Base-by-base conservation (phyloP, 2,329 filamentous ascomycete genomes). In the Neospermospora avenae region DNA sequence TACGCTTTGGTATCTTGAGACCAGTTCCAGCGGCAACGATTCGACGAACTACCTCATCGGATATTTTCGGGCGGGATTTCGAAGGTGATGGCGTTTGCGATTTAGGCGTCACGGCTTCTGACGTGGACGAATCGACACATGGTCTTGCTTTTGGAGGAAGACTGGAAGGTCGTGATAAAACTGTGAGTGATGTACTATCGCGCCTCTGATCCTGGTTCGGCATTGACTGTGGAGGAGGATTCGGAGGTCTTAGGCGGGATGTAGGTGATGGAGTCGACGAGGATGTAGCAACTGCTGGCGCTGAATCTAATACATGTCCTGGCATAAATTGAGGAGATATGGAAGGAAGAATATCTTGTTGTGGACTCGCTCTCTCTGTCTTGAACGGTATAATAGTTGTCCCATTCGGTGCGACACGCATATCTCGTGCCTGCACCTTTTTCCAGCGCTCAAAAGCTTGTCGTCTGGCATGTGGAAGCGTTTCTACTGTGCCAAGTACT, bases 11-110 rank as follows among this genome's bases (percentile, higher is more conserved):
- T 8, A 28, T 16, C n/a, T 18, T 31, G 13, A 31, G 16, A 1
- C 55, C 55, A 39, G 49, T 35, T n/a, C 20, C 42, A 39, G 42
- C 44, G 22, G 48, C 48, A 4, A 57, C 41, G 20, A 57, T 16
- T 11, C 55, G 44, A 24, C 55, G 45, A 20, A 31, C 42, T 2
- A 31, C 25, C 16, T 39, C 42, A 41, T 57, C 55, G 16, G 13
- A 41, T 4, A 44, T 57, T 34, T 25, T 25, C 11, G 28, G 28
- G 6, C 55, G 55, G 28, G 34, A 49, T 3, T 35, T 37, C 13
- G 44, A 14, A 8, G 44, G 22, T 13, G 6, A 28, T 13, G 51
- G 14, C 11, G 35, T 4, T 20, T 6, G 18, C 13, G 35, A 35
- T 18, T 3, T 16, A 35, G 31, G 34, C 8, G 44, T 4, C 13